Evolutionary conservation across 192 early-diverging fungal species (phyloP).

Genomic region (Coemansia sp.): DNA sequence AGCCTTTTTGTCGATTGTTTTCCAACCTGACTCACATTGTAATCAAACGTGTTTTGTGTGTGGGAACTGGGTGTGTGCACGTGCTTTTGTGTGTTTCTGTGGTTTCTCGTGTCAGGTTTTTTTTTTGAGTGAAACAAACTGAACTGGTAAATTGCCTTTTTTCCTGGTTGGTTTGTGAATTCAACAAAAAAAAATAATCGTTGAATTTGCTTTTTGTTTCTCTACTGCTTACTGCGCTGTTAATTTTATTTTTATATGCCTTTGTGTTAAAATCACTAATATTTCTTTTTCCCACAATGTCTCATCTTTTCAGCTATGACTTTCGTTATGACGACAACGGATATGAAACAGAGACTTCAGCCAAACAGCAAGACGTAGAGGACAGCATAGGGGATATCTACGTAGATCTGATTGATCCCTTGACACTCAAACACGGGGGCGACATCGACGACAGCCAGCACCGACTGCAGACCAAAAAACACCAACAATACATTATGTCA

Average conservation of each 20-base stretch:
- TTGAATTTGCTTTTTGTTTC: background rate
- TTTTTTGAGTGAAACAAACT: no score
- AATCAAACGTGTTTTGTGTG: background rate
- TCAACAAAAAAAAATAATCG: background rate
- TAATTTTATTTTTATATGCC: background rate
- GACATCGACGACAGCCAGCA: slow-evolving; percentile 29
- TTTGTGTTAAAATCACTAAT: no score
- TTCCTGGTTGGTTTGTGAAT: background rate
- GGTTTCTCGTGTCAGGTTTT: no score
- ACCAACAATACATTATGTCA: slow-evolving; percentile 60
- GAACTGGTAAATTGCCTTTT: no score
- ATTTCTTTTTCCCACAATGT: slow-evolving; percentile 15
- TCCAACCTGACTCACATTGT: background rate
- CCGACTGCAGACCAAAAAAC: slow-evolving; percentile 56
- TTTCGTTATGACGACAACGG: slow-evolving; percentile 53
- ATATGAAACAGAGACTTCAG: slow-evolving; percentile 45
- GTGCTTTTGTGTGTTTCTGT: background rate
- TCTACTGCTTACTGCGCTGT: background rate
- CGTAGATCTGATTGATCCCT: slow-evolving; percentile 13
- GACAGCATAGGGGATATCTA: slow-evolving; percentile 43
- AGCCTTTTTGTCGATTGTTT: background rate
- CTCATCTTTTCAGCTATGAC: slow-evolving; percentile 38
- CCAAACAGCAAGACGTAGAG: slow-evolving; percentile 40
- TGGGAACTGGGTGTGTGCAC: background rate
- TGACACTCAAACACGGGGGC: slow-evolving; percentile 22